phyloP scores from a whole-genome alignment of 257 asterid genomes.

The Ilex aquifolium region DNA sequence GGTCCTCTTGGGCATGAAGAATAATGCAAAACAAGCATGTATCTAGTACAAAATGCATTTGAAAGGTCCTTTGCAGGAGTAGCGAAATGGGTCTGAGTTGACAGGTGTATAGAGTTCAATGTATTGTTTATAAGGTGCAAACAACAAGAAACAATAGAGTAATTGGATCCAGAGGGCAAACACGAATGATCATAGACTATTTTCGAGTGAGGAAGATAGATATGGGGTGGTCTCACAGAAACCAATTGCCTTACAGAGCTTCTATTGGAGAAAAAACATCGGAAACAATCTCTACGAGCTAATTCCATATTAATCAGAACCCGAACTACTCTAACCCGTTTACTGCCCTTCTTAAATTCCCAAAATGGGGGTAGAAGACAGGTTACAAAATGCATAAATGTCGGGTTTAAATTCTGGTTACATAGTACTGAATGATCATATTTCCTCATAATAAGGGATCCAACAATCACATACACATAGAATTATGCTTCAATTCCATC shows the following conservation, averaged over 20 bases:
- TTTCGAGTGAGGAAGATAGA: constrained; percentile 9
- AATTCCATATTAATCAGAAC: constrained; percentile 23
- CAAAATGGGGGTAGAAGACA: no score
- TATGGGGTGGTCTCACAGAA: constrained; percentile 6
- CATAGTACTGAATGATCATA: no score
- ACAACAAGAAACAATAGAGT: not conserved
- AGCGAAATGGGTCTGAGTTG: constrained; percentile 5
- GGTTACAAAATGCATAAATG: no score
- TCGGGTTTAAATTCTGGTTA: no score
- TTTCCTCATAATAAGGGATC: no score
- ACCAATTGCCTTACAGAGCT: constrained; percentile 6
- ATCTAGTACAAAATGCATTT: constrained; percentile 7
- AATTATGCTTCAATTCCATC: no score
- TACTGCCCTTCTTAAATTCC: no score
- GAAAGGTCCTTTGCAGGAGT: not conserved
- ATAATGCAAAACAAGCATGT: constrained; percentile 23
- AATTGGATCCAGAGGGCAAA: constrained; percentile 17
- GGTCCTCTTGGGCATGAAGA: constrained; percentile 54
- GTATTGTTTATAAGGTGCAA: constrained; percentile 4
- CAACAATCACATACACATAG: no score
- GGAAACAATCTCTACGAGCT: constrained; percentile 24
- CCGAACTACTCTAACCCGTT: no score
- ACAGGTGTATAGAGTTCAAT: constrained; percentile 7
- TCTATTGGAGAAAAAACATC: constrained; percentile 10
- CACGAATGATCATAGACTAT: constrained; percentile 9